phyloP scores from a whole-genome alignment of 345 rosid genomes.

The Aquilaria malaccensis region DNA sequence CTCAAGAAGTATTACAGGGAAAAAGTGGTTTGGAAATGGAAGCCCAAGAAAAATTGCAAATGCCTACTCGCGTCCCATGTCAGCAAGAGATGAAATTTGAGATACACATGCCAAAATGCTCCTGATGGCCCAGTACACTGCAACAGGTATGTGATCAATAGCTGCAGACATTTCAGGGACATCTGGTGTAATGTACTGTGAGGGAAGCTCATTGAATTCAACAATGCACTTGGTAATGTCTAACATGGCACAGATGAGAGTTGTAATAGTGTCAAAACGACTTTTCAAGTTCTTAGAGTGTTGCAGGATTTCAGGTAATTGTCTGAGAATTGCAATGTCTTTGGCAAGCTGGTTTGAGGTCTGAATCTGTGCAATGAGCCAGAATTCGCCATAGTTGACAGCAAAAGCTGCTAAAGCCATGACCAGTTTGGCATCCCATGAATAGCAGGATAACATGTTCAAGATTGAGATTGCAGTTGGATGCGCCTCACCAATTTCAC shows the following conservation, averaged over 20 bases:
- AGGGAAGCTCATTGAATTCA: conserved; percentile 52
- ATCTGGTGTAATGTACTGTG: conserved; percentile 41
- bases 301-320: conserved; percentile 53
- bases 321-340: conserved; percentile 72
- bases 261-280: conserved; percentile 42
- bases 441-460: conserved; percentile 38
- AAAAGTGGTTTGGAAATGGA: too few species aligned
- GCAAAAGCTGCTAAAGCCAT: conserved; percentile 76
- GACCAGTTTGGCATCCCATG: conserved; percentile 81
- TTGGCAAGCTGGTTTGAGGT: conserved; percentile 68
- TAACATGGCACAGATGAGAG: conserved; percentile 53
- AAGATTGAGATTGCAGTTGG: conserved; percentile 47
- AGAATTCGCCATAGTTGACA: conserved; percentile 72
- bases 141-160: conserved; percentile 43
- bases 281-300: conserved; percentile 35
- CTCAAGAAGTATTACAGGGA: too few species aligned
- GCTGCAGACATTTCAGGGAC: conserved; percentile 30
- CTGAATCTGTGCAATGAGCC: conserved; percentile 65
- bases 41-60: background rate
- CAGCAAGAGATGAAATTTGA: conserved; percentile 49
- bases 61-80: conserved; percentile 55
- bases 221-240: conserved; percentile 53
- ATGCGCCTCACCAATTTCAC: conserved; percentile 55
- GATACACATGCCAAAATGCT: conserved; percentile 56
- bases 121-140: conserved; percentile 82